A percentile compares a stretch with the other conserved stretches of the same genome.
phyloP scores from a whole-genome alignment of 768 basidiomycete species.

The Trametes meyenii region DNA sequence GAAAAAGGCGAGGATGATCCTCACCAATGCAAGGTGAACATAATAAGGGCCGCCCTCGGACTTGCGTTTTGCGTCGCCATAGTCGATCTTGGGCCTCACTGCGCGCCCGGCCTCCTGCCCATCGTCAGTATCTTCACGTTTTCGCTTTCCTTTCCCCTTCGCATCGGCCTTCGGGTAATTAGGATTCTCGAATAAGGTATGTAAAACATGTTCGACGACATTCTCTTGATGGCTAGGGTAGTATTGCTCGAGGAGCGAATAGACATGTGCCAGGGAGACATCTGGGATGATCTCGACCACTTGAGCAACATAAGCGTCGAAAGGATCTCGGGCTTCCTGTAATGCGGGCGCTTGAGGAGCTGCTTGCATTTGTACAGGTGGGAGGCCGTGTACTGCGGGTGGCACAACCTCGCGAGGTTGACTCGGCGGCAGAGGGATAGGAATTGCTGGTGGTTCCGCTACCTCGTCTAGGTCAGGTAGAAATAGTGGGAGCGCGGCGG shows the following conservation, averaged over 20 bases:
- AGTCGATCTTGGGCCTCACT: conserved; percentile 55
- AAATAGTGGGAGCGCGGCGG: not conserved
- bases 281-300: conserved; percentile 75
- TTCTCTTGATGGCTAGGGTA: conserved; percentile 39
- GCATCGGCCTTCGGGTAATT: conserved; percentile 57
- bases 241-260: conserved; percentile 49
- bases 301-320: conserved; percentile 42
- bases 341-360: not conserved
- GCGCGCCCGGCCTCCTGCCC: conserved; percentile 22
- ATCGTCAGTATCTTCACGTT: conserved; percentile 38
- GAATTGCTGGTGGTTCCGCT: not conserved
- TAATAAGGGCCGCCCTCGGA: conserved; percentile 50
- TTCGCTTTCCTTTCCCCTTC: conserved; percentile 48
- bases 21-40: conserved; percentile 53
- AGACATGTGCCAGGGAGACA: conserved; percentile 58
- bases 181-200: conserved; percentile 63
- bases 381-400: not conserved
- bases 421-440: not conserved
- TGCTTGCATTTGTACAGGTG: not conserved
- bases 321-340: not conserved
- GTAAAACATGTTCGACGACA: conserved; percentile 57
- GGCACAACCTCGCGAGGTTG: not conserved
- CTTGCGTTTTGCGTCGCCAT: conserved; percentile 49
- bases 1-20: conserved; percentile 13
- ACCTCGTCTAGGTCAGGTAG: conserved; percentile 10